Evolutionary conservation across 2,329 filamentous ascomycete species (phyloP).

Genomic region (Fusarium austroafricanum): DNA sequence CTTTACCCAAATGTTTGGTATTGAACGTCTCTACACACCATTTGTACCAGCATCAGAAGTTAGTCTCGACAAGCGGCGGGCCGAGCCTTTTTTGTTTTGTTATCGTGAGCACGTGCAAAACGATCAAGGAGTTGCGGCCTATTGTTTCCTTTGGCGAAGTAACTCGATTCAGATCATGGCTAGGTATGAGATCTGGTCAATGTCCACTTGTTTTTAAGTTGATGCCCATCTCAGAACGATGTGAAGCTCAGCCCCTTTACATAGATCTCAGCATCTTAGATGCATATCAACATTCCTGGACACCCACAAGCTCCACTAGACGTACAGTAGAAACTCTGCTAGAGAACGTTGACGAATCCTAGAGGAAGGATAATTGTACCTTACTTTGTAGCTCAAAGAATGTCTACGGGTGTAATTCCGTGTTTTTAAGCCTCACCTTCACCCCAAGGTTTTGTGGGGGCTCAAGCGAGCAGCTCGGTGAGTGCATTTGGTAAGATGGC

Average conservation of each 20-base stretch:
- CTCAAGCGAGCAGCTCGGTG: constrained; percentile 29
- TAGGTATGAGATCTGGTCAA: neutral
- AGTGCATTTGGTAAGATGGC: constrained; percentile 32
- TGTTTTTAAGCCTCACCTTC: constrained; percentile 28
- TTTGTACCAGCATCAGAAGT: constrained; percentile 13
- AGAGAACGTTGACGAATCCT: constrained; percentile 15
- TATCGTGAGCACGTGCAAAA: constrained; percentile 12
- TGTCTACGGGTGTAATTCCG: neutral
- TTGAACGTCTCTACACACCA: neutral
- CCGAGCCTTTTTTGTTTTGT: constrained; percentile 37
- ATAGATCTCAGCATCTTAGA: neutral
- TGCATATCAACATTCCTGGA: neutral
- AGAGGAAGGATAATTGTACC: constrained; percentile 9
- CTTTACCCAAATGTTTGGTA: neutral
- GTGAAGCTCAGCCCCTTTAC: neutral
- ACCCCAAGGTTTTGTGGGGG: constrained; percentile 25
- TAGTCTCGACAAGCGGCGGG: constrained; percentile 35
- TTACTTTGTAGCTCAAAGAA: constrained; percentile 2
- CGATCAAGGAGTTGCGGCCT: neutral
- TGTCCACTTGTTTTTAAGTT: neutral
- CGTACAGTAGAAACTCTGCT: neutral
- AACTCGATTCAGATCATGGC: neutral
- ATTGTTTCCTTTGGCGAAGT: neutral
- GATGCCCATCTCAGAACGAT: neutral
- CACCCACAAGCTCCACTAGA: neutral